Evolutionary conservation across 2,329 filamentous ascomycete species (phyloP).

Genomic region (Penicillium sp.): DNA sequence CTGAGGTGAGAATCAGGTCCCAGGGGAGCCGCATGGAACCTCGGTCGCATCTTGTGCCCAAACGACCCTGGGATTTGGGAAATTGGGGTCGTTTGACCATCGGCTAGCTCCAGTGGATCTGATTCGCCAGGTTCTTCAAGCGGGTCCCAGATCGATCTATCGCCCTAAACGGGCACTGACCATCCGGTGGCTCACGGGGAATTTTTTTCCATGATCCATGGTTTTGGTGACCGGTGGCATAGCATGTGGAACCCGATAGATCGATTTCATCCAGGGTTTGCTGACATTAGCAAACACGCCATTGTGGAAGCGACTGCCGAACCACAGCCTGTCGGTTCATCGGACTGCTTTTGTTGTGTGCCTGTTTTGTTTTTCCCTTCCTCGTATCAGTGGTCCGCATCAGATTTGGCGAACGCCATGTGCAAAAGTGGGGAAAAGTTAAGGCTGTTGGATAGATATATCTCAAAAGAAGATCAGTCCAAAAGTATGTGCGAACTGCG

Average conservation of each 20-base stretch:
- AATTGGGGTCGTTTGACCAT: neutral
- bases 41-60: neutral
- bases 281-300: neutral
- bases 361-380: neutral
- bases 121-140: neutral
- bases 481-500: neutral
- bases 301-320: neutral
- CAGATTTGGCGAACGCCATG: neutral
- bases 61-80: no score
- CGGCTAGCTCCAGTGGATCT: neutral
- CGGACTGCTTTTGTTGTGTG: neutral
- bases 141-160: neutral
- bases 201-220: neutral
- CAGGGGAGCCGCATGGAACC: neutral
- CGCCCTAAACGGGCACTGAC: neutral
- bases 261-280: neutral
- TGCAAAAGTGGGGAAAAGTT: neutral
- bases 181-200: neutral
- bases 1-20: neutral
- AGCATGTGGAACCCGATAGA: neutral
- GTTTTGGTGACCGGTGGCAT: neutral
- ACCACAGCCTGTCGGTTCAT: neutral
- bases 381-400: neutral
- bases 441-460: neutral
- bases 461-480: neutral